These are phyloP conservation scores for Neurospora sublineolata DNA, from an alignment of 495 filamentous ascomycete species.

Conservation along the genomic window DNA sequence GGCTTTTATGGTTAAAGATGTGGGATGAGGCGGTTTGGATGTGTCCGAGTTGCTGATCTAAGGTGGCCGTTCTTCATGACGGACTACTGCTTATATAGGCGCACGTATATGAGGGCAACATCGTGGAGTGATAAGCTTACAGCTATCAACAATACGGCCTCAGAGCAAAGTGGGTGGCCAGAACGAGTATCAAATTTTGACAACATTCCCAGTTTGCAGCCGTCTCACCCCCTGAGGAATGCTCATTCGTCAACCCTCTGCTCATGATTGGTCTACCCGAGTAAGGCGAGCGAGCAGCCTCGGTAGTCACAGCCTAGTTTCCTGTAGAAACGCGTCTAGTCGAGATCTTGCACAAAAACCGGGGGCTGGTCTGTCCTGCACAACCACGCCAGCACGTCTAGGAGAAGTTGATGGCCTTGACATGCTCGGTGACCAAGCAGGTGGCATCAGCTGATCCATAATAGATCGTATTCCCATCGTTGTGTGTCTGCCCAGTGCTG, in stretches of 20 bases:
- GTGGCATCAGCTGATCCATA: constrained; percentile 43
- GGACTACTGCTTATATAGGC: neutral
- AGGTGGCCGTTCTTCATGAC: neutral
- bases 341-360: neutral
- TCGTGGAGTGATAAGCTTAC: neutral
- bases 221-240: neutral
- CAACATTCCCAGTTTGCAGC: neutral
- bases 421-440: constrained; percentile 48
- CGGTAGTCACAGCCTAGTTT: neutral
- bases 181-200: neutral
- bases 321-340: neutral
- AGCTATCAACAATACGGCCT: neutral
- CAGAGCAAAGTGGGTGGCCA: neutral
- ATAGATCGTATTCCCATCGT: constrained; percentile 49
- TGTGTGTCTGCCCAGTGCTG: constrained; percentile 36
- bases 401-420: constrained; percentile 31
- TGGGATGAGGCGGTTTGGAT: neutral
- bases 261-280: neutral
- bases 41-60: neutral
- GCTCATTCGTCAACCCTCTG: neutral
- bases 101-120: neutral
- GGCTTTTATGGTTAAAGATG: neutral
- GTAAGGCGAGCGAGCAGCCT: neutral
- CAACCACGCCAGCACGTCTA: neutral
- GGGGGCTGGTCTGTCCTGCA: neutral